These are phyloP conservation scores for Rosellinia necatrix DNA, from an alignment of 2,329 filamentous ascomycete species.

Conservation along the genomic window DNA sequence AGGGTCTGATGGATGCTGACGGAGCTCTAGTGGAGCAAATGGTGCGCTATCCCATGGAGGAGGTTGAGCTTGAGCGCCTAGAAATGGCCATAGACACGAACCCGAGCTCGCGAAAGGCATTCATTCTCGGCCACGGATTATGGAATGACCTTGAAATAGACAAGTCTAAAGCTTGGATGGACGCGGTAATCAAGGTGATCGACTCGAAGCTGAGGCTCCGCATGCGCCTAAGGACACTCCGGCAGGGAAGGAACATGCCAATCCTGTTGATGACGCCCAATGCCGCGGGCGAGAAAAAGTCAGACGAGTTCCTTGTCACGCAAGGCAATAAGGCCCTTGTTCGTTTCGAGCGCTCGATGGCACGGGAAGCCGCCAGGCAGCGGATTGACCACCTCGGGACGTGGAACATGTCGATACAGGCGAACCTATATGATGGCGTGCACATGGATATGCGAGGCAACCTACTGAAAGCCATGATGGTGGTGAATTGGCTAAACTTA, in stretches of 20 bases:
- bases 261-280: constrained; percentile 50
- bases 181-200: constrained; percentile 42
- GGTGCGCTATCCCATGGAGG: constrained; percentile 48
- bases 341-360: constrained; percentile 49
- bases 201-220: constrained; percentile 30
- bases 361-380: constrained; percentile 40
- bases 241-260: constrained; percentile 26
- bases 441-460: constrained; percentile 54
- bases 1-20: constrained; percentile 10
- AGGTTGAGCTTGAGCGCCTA: constrained; percentile 47
- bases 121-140: constrained; percentile 52
- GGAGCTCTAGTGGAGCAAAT: constrained; percentile 47
- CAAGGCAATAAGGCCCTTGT: constrained; percentile 54
- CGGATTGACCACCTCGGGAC: constrained; percentile 53
- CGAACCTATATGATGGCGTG: constrained; percentile 53
- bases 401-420: constrained; percentile 56
- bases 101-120: constrained; percentile 44
- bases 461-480: constrained; percentile 54
- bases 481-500: constrained; percentile 52
- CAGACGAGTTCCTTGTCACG: constrained; percentile 50
- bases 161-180: constrained; percentile 48
- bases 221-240: constrained; percentile 21
- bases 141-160: constrained; percentile 53
- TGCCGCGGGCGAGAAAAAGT: constrained; percentile 50
- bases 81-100: constrained; percentile 40